Base-by-base conservation (phyloP, 2,329 filamentous ascomycete genomes). In the Penicillium sp. region DNA sequence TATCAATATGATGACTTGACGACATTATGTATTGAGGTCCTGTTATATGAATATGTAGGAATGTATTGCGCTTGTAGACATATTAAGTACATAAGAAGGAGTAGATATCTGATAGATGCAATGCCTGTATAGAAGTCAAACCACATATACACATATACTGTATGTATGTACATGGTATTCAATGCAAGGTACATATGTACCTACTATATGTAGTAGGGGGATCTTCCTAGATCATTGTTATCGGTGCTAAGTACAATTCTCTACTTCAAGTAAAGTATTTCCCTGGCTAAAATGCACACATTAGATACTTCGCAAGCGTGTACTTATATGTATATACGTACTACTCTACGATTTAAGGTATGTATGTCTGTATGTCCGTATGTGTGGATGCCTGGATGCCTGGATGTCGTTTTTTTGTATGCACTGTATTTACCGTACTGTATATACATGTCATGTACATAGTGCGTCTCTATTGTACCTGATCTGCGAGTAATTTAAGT, bases 401-500 rank as follows among this genome's bases (percentile, higher is more conserved):
- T 17, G 17, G 17, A 17, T 17, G 17, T 17, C 17, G 17, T 17
- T 17, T 17, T 1, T 10, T 8, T 10, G 26, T 28, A 9, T 28
- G 26, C 13, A 37, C 6, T 9, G 19, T 24, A 24, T 3, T 24
- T 24, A 24, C 22, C 6, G 22, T 24, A 24, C 4, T 7, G 7
- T 7, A 7, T 2, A 31, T 47, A 48, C 43, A 45, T 45, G 48
- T 51, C 58, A 54, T 52, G 49, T 58, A 56, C 49, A 42, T 3
- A 34, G 29, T 17, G 6, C 6, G 33, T 35, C n/a, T n/a, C 4
- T 12, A 34, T 17, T n/a, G 29, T 43, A 35, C 42, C 42, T 54
- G 58, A 60, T 59, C 57, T 54, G 52, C 56, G 49, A 32, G 47
- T 46, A 49, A 35, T 51, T 34, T 43, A 54, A 28, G 51, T 40